Evolutionary conservation across 2,329 filamentous ascomycete genomes (phyloP).

Genomic region (Fusarium cicatricum): DNA sequence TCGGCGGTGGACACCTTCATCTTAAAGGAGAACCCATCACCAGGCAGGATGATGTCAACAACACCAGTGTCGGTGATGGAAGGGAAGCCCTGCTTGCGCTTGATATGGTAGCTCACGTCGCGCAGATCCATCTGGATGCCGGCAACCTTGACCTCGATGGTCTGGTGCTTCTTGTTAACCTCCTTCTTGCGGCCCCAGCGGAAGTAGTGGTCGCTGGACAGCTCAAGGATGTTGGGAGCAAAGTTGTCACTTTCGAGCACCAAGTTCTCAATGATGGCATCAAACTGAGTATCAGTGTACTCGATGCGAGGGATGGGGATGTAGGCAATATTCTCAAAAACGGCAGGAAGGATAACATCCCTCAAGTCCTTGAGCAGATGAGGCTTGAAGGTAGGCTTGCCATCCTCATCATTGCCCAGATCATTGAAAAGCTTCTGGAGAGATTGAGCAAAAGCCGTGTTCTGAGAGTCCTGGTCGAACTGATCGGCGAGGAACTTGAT

Average conservation of each 20-base stretch:
- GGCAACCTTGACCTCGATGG: constrained; percentile 81
- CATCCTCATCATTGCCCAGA: constrained; percentile 85
- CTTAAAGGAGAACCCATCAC: constrained; percentile 89
- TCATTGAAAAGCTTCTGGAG: constrained; percentile 86
- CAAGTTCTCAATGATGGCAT: constrained; percentile 92
- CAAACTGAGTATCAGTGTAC: constrained; percentile 83
- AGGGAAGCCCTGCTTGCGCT: constrained; percentile 94
- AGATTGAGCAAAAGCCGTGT: constrained; percentile 79
- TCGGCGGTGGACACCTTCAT: constrained; percentile 86
- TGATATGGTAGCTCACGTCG: constrained; percentile 94
- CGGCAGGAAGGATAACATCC: constrained; percentile 82
- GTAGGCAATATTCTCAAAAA: constrained; percentile 88
- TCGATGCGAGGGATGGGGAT: constrained; percentile 94
- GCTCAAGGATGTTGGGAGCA: constrained; percentile 89
- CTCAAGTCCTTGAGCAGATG: constrained; percentile 89
- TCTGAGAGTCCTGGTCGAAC: constrained; percentile 88
- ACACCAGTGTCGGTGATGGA: constrained; percentile 87
- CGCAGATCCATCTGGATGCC: constrained; percentile 92
- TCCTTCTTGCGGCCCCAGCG: constrained; percentile 92
- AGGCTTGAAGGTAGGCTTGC: constrained; percentile 90
- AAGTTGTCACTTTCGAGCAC: constrained; percentile 97
- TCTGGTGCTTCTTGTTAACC: constrained; percentile 82
- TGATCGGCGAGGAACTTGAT: constrained; percentile 88
- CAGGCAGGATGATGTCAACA: constrained; percentile 86
- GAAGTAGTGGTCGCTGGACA: constrained; percentile 93